Conservation (phyloP, 2,329 filamentous ascomycete species). For the Ceratocystis cubensis region DNA sequence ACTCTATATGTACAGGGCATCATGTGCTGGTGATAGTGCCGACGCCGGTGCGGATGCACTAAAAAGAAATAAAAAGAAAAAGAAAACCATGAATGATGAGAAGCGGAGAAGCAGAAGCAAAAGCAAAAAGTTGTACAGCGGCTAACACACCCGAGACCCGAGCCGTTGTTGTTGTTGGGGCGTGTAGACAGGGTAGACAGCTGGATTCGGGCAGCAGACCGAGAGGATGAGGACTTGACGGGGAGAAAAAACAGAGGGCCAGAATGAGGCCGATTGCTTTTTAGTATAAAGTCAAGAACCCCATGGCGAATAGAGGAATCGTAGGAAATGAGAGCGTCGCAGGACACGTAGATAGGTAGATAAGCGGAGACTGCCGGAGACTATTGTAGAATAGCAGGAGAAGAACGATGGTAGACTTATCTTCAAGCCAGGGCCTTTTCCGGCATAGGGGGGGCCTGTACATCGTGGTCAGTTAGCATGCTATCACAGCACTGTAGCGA, state of each 20-base stretch:
- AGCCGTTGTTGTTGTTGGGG: slow-evolving; percentile 1
- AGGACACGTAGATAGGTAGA: no score
- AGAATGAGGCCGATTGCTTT: not conserved
- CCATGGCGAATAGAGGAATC: not conserved
- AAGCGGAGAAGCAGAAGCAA: not conserved
- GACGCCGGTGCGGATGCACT: not conserved
- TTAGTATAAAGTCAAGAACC: not conserved
- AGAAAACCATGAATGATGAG: not conserved
- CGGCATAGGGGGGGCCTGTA: slow-evolving; percentile 27
- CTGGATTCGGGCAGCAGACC: not conserved
- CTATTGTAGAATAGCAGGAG: not conserved
- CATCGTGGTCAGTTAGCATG: slow-evolving; percentile 12
- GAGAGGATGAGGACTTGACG: not conserved
- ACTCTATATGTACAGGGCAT: slow-evolving; percentile 20
- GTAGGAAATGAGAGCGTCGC: not conserved
- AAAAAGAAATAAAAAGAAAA: slow-evolving; percentile 7
- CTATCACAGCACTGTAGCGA: slow-evolving; percentile 15
- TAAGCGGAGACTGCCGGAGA: not conserved
- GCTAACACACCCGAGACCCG: not conserved
- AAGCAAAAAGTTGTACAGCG: slow-evolving; percentile 16
- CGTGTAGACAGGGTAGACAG: not conserved
- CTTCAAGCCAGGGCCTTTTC: slow-evolving; percentile 28
- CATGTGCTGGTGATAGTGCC: not conserved
- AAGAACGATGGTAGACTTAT: not conserved
- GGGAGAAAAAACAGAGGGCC: not conserved